Base-by-base conservation (phyloP, 495 filamentous ascomycete genomes). In the Penicillium taxi region DNA sequence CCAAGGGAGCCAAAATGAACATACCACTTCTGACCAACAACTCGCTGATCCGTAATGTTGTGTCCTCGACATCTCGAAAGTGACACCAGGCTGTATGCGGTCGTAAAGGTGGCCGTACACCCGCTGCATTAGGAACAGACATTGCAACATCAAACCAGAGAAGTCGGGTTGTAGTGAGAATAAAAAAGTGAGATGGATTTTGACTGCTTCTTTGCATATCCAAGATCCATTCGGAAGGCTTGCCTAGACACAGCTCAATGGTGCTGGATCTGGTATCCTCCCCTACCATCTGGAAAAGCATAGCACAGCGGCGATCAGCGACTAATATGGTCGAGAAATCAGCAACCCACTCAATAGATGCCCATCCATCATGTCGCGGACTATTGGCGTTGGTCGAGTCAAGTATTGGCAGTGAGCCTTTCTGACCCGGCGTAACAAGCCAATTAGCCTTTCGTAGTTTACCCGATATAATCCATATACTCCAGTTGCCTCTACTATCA, bases 401-500 rank as follows among this genome's bases (percentile, higher is more conserved):
- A 38, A 58, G 47, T 9, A 53, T 36, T 35, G 64, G 56, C 33
- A 70, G 25, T 2, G 48, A 51, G 9, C 59, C 55, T 16, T 50
- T 50, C 25, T 44, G 52, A 11, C 55, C 28, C 32, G 45, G 43
- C 16, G 36, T 39, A 16, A 48, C 42, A 29, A 52, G 30, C 49
- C 47, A 61, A 35, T 44, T 54, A 23, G 52, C 42, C 28, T 51
- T 53, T 26, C 53, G 58, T 25, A 49, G 35, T 20, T 41, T 55
- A 14, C 69, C 66, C 23, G 63, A 60, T 23, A 93, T 58, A 39
- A 86, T 73, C 80, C 81, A 93, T 3, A 93, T 54, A 46, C 63
- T 78, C 89, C 89, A 95, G 21, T 66, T 63, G 0, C 86, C 88
- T 28, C 57, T 49, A 26, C 75, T 70, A 50, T 94, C 87, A 15